Conservation (phyloP, 202 grass and related monocot species). For the Carex arenaria region DNA sequence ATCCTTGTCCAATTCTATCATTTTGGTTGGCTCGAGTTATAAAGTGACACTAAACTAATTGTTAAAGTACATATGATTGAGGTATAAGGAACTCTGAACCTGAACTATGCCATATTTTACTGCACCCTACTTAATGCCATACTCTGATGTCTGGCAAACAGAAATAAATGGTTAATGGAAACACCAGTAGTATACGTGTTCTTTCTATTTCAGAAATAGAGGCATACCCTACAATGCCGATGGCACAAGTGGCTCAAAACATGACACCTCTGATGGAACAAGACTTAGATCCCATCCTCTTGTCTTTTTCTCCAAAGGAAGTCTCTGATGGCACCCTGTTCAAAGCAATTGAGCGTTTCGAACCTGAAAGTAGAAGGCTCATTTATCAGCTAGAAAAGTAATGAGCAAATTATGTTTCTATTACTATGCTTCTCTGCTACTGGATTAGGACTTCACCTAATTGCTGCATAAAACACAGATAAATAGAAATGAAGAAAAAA, state of each 20-base stretch:
- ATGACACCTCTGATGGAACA: constrained; percentile 62
- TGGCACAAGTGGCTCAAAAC: constrained; percentile 28
- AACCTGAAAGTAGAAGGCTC: constrained; percentile 72
- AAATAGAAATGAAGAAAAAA: neutral
- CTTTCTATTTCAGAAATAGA: constrained; percentile 34
- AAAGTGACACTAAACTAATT: neutral
- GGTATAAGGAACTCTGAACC: neutral
- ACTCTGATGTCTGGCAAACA: neutral
- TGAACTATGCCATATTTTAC: neutral
- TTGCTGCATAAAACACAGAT: constrained; percentile 17
- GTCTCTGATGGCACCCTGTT: constrained; percentile 96
- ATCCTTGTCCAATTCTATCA: neutral
- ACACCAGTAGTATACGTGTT: neutral
- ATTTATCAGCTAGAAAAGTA: constrained; percentile 83
- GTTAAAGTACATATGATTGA: neutral
- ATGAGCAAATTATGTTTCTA: constrained; percentile 34
- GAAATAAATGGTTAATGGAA: neutral
- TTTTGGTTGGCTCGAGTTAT: neutral
- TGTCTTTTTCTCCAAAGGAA: constrained; percentile 91
- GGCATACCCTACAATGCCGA: constrained; percentile 60
- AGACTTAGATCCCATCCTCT: constrained; percentile 55
- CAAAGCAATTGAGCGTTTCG: constrained; percentile 79
- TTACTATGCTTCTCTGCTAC: neutral
- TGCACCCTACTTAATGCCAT: neutral
- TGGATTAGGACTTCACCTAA: neutral